phyloP scores from a whole-genome alignment of 352 stramenopile species.

The Phytophthora brassicae region DNA sequence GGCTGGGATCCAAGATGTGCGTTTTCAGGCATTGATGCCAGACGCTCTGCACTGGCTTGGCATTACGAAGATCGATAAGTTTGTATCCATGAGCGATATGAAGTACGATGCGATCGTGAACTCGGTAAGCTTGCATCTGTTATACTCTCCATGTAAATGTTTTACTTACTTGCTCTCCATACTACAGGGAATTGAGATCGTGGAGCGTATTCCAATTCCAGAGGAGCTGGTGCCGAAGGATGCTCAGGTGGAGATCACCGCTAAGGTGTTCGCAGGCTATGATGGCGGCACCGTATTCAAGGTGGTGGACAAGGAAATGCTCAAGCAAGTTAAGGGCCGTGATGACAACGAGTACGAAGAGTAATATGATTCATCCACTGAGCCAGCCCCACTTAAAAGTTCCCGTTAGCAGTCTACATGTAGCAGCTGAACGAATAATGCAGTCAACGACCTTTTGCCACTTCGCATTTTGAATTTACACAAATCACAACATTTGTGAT shows the following conservation, averaged over 20 bases:
- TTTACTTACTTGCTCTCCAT: conserved; percentile 10
- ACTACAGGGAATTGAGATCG: conserved; percentile 95
- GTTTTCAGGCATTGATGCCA: conserved; percentile 99
- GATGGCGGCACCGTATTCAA: conserved; percentile 92
- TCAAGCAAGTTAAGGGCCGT: conserved; percentile 95
- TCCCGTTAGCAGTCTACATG: conserved; percentile 8
- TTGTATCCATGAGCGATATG: conserved; percentile 99
- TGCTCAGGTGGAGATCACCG: conserved; percentile 98
- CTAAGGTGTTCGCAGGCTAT: conserved; percentile 94
- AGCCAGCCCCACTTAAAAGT: conserved; percentile 9
- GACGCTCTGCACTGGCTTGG: conserved; percentile 99
- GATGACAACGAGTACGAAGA: conserved; percentile 64
- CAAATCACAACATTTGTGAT: background rate
- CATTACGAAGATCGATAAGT: conserved; percentile 93
- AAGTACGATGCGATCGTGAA: conserved; percentile 99
- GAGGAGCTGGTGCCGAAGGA: conserved; percentile 97
- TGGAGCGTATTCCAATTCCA: conserved; percentile 98
- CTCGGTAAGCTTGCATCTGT: conserved; percentile 62
- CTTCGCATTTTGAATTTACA: background rate
- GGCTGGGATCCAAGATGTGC: conserved; percentile 96
- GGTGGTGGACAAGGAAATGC: conserved; percentile 90
- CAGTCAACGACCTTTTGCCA: background rate
- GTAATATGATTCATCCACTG: conserved; percentile 11
- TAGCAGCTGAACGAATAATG: background rate
- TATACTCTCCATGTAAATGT: background rate